These are phyloP conservation scores for Podospora tetraspora DNA, from an alignment of 495 filamentous ascomycete genomes.

Conservation along the genomic window DNA sequence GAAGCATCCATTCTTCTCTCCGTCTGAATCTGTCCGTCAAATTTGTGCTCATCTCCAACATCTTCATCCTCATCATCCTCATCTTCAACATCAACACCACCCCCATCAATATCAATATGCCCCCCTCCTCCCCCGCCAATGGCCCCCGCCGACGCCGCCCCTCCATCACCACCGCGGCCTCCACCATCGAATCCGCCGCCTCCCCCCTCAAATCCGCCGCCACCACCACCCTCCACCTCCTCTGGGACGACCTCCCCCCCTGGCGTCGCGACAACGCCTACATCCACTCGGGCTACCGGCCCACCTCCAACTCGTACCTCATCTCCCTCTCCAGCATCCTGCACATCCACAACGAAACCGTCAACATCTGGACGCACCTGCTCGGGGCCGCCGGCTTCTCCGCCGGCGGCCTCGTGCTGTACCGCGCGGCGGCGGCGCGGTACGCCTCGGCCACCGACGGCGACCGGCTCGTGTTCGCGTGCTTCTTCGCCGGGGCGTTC, in stretches of 20 bases:
- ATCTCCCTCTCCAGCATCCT: conserved; percentile 32
- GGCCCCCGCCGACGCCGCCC: conserved; percentile 6
- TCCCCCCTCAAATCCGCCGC: conserved; percentile 30
- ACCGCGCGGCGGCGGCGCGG: conserved; percentile 51
- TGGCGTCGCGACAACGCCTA: conserved; percentile 46
- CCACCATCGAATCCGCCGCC: conserved; percentile 31
- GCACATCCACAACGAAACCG: conserved; percentile 73
- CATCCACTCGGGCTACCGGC: conserved; percentile 41
- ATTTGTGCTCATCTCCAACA: background rate
- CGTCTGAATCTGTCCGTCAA: background rate
- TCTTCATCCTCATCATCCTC: background rate
- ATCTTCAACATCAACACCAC: background rate
- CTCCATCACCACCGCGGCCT: conserved; percentile 14
- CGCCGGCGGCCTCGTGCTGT: conserved; percentile 30
- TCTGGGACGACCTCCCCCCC: conserved; percentile 40
- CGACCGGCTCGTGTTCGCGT: conserved; percentile 67
- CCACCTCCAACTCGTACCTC: conserved; percentile 34
- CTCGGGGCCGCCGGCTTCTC: conserved; percentile 53
- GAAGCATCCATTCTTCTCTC: background rate
- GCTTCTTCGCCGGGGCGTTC: conserved; percentile 73
- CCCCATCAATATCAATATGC: background rate
- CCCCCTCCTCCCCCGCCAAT: background rate
- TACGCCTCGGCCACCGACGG: conserved; percentile 58
- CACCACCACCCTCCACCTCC: conserved; percentile 27
- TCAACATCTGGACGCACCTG: conserved; percentile 91